Percentiles rank a stretch among this genome's conserved stretches.
Conservation (phyloP, 768 basidiomycete species). For the Boletus huronensis region DNA sequence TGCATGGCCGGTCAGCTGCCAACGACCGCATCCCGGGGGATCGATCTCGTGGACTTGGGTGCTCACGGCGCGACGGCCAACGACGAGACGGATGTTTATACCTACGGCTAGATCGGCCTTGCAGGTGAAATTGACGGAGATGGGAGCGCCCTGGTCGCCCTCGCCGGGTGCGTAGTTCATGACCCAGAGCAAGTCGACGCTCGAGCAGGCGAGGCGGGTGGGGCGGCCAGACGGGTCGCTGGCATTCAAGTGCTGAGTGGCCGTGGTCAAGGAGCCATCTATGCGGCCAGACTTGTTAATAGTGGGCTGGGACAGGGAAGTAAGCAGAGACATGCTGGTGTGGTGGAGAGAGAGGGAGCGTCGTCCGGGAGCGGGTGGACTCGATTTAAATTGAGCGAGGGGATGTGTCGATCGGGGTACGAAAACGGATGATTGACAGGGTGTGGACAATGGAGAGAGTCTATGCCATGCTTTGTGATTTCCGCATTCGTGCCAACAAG, state of each 20-base stretch:
- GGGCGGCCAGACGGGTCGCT: conserved; percentile 6
- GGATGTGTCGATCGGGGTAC: conserved; percentile 19
- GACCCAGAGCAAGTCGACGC: conserved; percentile 56
- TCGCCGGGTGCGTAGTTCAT: conserved; percentile 61
- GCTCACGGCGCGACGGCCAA: conserved; percentile 63
- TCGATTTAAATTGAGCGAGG: conserved; percentile 24
- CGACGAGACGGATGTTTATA: conserved; percentile 68
- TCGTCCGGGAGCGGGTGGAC: background rate
- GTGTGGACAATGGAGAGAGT: conserved; percentile 11
- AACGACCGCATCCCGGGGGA: conserved; percentile 46
- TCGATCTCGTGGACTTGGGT: conserved; percentile 61
- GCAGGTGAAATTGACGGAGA: conserved; percentile 54
- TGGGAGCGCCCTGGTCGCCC: conserved; percentile 59
- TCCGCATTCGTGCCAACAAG: conserved; percentile 26
- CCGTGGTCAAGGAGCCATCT: conserved; percentile 3
- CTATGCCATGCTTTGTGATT: conserved; percentile 5
- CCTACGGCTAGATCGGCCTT: conserved; percentile 20
- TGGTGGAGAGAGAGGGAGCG: background rate
- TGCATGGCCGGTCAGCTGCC: conserved; percentile 63
- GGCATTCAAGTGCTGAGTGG: conserved; percentile 8
- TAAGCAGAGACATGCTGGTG: conserved; percentile 1
- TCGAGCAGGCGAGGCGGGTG: conserved; percentile 41
- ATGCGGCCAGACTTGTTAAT: background rate
- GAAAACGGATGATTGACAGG: conserved; percentile 12
- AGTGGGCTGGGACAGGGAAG: background rate